These are phyloP conservation scores for Malus hybrid DNA, from an alignment of 331 rosid genomes.

Conservation along the genomic window DNA sequence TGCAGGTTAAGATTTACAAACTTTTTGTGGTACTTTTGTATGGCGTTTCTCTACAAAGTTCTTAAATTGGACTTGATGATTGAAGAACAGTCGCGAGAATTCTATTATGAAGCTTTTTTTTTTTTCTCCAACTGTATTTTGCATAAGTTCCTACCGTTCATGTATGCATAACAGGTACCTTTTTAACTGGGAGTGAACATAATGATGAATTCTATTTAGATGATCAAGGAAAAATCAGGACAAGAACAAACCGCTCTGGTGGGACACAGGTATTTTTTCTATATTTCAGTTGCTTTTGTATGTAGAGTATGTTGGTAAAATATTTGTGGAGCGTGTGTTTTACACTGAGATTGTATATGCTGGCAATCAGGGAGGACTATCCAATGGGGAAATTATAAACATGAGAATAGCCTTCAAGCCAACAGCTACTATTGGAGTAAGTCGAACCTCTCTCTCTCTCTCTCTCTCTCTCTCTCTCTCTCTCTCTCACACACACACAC, in stretches of 20 bases:
- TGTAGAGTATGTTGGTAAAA: slow-evolving; percentile 1
- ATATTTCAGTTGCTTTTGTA: slow-evolving; percentile 12
- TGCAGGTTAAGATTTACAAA: slow-evolving; percentile 51
- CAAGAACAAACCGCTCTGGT: slow-evolving; percentile 96
- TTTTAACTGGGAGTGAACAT: slow-evolving; percentile 92
- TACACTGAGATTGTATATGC: slow-evolving; percentile 20
- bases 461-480: not conserved
- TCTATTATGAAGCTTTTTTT: not conserved
- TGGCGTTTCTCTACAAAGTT: too few relatives aligned
- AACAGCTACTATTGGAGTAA: slow-evolving; percentile 88
- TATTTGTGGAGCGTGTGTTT: not conserved
- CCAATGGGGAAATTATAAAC: slow-evolving; percentile 91
- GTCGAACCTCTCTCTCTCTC: slow-evolving; percentile 10
- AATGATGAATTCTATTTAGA: slow-evolving; percentile 83
- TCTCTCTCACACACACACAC: too few relatives aligned
- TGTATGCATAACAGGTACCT: slow-evolving; percentile 55
- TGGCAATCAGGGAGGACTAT: slow-evolving; percentile 79
- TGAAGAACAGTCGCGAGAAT: slow-evolving; percentile 1
- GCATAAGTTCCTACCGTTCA: slow-evolving; percentile 9
- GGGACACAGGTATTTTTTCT: slow-evolving; percentile 71
- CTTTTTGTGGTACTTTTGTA: not conserved
- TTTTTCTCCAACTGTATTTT: slow-evolving; percentile 5
- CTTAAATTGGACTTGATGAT: slow-evolving; percentile 7
- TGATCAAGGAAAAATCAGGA: slow-evolving; percentile 58
- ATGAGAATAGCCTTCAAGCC: slow-evolving; percentile 99